Percentiles rank a stretch among this genome's conserved stretches.
phyloP scores from a whole-genome alignment of 2,329 filamentous ascomycete species.

The Talaromyces rugulosus region DNA sequence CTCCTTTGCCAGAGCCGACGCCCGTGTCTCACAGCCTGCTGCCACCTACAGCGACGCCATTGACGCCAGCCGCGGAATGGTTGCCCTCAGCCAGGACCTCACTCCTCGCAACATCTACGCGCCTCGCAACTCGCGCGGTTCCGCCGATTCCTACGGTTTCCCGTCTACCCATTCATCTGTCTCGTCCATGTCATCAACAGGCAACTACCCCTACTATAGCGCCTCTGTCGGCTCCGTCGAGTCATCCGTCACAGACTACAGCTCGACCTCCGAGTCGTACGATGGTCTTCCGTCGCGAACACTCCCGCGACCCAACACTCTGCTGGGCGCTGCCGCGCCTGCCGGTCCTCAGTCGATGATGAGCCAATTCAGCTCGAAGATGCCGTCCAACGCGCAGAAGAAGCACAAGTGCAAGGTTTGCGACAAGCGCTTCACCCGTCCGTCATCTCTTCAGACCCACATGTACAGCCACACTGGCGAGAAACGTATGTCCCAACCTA shows the following conservation, averaged over 20 bases:
- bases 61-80: constrained; percentile 89
- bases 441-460: constrained; percentile 91
- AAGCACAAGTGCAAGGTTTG: constrained; percentile 99
- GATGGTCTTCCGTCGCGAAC: constrained; percentile 75
- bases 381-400: constrained; percentile 93
- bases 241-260: constrained; percentile 86
- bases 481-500: constrained; percentile 72
- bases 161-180: constrained; percentile 85
- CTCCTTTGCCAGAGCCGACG: constrained; percentile 23
- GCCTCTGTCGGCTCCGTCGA: constrained; percentile 67
- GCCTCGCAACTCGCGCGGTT: constrained; percentile 61
- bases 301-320: constrained; percentile 71
- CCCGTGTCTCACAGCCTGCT: constrained; percentile 36
- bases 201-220: constrained; percentile 81
- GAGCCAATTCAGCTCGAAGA: constrained; percentile 95
- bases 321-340: constrained; percentile 60
- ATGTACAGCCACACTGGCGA: constrained; percentile 99
- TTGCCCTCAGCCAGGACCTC: constrained; percentile 88
- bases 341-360: constrained; percentile 96
- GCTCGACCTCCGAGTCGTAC: constrained; percentile 78
- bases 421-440: constrained; percentile 93
- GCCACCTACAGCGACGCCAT: constrained; percentile 82
- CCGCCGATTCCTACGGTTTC: constrained; percentile 86
- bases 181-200: constrained; percentile 81
- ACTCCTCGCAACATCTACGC: constrained; percentile 89